Conservation (phyloP, 139 green algal species). For the Tetraselmis striata region DNA sequence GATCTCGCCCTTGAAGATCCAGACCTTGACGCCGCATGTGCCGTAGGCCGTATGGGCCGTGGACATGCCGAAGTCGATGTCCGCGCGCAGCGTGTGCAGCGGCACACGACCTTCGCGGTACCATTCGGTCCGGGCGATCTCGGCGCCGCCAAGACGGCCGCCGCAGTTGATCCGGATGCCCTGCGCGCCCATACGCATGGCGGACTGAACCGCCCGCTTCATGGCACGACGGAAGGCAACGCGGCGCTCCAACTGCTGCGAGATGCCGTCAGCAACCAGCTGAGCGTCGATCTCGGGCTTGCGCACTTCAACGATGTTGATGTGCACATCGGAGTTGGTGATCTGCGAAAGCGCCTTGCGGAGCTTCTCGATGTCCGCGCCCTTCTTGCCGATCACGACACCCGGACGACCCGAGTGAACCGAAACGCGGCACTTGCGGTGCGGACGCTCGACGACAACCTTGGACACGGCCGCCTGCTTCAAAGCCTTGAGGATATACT, state of each 20-base stretch:
- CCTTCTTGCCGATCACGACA: conserved; percentile 24
- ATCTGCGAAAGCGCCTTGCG: conserved; percentile 22
- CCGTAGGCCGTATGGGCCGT: conserved; percentile 49
- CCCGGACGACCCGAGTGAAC: conserved; percentile 29
- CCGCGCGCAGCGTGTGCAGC: conserved; percentile 43
- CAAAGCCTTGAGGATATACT: conserved; percentile 27
- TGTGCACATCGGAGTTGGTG: conserved; percentile 26
- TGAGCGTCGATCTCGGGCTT: conserved; percentile 26
- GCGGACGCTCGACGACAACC: conserved; percentile 38
- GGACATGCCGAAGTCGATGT: conserved; percentile 39
- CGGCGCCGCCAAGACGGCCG: conserved; percentile 43
- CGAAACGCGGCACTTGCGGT: conserved; percentile 25
- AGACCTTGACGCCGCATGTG: conserved; percentile 49
- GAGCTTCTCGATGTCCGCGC: conserved; percentile 26
- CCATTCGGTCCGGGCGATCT: conserved; percentile 48
- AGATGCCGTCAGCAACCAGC: conserved; percentile 39
- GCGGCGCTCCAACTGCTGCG: conserved; percentile 45
- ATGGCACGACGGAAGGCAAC: conserved; percentile 38
- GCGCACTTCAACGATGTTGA: conserved; percentile 24
- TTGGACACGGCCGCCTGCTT: conserved; percentile 31
- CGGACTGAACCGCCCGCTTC: conserved; percentile 27
- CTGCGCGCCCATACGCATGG: conserved; percentile 26
- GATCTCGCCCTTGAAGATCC: conserved; percentile 44
- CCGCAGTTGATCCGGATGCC: conserved; percentile 51
- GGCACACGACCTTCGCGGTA: conserved; percentile 41